A percentile compares a stretch with the other conserved stretches of the same genome.
These are phyloP conservation scores for Physaria fendleri DNA, from an alignment of 345 rosid species.

Conservation along the genomic window DNA sequence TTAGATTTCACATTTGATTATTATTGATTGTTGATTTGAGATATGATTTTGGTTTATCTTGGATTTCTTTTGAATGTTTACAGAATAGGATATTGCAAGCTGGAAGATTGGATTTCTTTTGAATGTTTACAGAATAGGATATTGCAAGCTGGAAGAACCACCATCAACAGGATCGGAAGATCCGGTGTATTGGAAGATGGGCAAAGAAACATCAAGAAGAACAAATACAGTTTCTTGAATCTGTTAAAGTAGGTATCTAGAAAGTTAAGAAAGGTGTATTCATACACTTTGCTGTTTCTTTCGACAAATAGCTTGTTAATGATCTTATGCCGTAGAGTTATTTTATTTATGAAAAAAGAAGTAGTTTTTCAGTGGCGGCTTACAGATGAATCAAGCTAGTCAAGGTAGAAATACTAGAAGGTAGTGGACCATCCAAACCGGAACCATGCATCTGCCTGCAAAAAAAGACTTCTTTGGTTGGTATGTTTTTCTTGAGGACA, in stretches of 20 bases:
- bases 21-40: too few relatives aligned
- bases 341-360: neutral
- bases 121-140: too few relatives aligned
- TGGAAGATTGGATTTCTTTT: too few relatives aligned
- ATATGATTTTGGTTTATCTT: too few relatives aligned
- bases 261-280: neutral
- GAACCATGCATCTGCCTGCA: constrained; percentile 76
- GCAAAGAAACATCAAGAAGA: constrained; percentile 32
- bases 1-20: too few relatives aligned
- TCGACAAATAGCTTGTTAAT: constrained; percentile 30
- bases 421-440: constrained; percentile 71
- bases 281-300: constrained; percentile 68
- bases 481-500: neutral
- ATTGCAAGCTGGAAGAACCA: too few relatives aligned
- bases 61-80: too few relatives aligned
- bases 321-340: neutral
- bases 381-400: constrained; percentile 72
- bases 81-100: too few relatives aligned
- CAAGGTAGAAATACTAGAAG: constrained; percentile 57
- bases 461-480: neutral
- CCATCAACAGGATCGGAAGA: too few relatives aligned
- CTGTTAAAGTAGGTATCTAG: neutral
- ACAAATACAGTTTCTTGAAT: neutral
- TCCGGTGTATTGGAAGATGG: too few relatives aligned
- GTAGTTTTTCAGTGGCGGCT: constrained; percentile 16